phyloP scores from a whole-genome alignment of 306 rosid genomes.

The Luffa acutangula region DNA sequence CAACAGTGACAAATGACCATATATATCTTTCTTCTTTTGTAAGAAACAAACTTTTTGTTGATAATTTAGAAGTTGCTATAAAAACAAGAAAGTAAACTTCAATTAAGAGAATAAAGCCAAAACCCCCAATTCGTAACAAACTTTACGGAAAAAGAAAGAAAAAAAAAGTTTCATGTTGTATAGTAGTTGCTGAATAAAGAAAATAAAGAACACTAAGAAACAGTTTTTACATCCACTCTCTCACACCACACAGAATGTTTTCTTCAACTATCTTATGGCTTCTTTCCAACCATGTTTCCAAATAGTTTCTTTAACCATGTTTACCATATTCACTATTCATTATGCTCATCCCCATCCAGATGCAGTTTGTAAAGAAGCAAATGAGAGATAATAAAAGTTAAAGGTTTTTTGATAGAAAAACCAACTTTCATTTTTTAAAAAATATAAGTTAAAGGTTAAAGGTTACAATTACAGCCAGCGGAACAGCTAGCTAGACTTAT shows the following conservation, averaged over 20 bases:
- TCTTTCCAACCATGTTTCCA: not conserved
- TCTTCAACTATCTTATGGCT: not conserved
- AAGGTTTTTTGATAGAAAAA: too few species aligned
- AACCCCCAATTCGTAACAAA: not conserved
- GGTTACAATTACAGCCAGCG: not conserved
- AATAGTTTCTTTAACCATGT: not conserved
- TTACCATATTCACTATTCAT: not conserved
- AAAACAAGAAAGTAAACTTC: not conserved
- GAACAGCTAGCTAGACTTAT: not conserved
- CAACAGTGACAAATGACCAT: not conserved
- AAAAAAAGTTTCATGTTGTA: not conserved
- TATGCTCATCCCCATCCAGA: not conserved
- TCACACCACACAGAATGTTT: not conserved
- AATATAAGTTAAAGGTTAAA: not conserved
- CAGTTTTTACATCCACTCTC: not conserved
- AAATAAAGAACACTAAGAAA: not conserved
- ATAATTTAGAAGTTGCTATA: not conserved
- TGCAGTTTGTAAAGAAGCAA: not conserved
- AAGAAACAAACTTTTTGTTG: not conserved
- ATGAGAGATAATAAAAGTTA: not conserved
- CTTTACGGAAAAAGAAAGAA: not conserved
- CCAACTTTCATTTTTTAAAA: too few species aligned
- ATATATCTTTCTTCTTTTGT: not conserved
- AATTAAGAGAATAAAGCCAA: not conserved
- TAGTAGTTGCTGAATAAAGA: not conserved